Base-by-base conservation (phyloP, 148 eudicot genomes). In the Spergularia bocconei region DNA sequence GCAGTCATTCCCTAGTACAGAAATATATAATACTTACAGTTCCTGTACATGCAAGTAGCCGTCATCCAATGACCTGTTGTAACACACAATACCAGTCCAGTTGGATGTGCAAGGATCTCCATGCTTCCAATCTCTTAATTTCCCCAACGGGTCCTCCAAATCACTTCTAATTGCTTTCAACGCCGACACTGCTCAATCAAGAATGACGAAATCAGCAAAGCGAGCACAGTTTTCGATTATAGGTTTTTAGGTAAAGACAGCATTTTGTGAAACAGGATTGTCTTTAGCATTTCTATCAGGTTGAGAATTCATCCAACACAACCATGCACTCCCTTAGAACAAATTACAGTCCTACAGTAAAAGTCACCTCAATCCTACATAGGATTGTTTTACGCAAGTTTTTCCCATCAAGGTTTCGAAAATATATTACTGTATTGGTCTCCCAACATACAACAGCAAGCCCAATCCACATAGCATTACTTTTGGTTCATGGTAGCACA, bases 31-130 rank as follows among this genome's bases (percentile, higher is more conserved):
- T 64, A 81, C 86, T 76, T 79, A 86, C 88, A 86, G 64, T 72
- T 86, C 84, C 63, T 63, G 84, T 71, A 86, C 63, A 44, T 86
- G 88, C 44, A 81, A 57, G 59, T 84, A 86, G 20, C 89, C 89
- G 75, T 86, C 89, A 17, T 44, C 58, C 51, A 59, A 5, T 50
- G 80, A 57, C 55, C 23, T 64, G 19, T 71, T 58, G 58, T 74
- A 77, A 70, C 89, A 86, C 16, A 86, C 74, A 61, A 86, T 83
- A n/a, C 89, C 88, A 33, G 85, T 86, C 89, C 86, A 86, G 67
- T 86, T 84, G 6, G 89, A 79, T 44, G 41, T 67, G 70, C 89
- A 84, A 23, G 89, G 86, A 75, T 86, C 89, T 17, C 79, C 78
- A 61, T 54, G 64, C 53, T 74, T 59, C 89, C 89, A 86, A 36